Percentiles rank a stretch among this genome's conserved stretches.
Conservation (phyloP, 192 early-diverging fungal species). For the Rhizoclosmatium sp. region DNA sequence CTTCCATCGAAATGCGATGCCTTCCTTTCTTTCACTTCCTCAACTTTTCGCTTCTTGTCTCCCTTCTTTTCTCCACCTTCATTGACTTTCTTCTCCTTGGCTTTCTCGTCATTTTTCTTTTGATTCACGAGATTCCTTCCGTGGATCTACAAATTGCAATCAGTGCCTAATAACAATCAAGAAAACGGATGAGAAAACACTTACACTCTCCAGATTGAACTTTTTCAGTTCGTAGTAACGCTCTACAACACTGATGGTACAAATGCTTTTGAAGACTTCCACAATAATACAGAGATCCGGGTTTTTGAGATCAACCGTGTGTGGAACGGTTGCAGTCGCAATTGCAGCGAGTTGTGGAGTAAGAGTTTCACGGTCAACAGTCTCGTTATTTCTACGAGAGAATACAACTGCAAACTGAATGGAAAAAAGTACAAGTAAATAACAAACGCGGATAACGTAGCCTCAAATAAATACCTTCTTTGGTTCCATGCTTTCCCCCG, state of each 20-base stretch:
- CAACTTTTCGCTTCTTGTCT: not conserved
- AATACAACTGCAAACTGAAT: constrained; percentile 49
- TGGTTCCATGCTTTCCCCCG: constrained; percentile 2
- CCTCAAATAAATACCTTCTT: constrained; percentile 3
- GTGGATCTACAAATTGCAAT: not conserved
- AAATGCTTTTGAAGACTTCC: constrained; percentile 56
- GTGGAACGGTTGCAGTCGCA: constrained; percentile 30
- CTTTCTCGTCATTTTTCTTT: not conserved
- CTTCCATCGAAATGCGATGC: not conserved
- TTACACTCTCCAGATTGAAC: constrained; percentile 52
- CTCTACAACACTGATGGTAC: constrained; percentile 51
- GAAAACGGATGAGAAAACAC: not conserved
- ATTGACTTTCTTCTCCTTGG: not conserved
- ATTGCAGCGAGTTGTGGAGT: constrained; percentile 46
- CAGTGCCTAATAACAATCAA: not conserved
- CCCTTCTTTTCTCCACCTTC: not conserved
- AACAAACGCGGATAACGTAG: not conserved
- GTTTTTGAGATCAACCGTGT: constrained; percentile 49
- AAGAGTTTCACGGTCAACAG: constrained; percentile 43
- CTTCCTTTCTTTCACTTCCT: not conserved
- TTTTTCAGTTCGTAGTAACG: constrained; percentile 50
- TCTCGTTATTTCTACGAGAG: constrained; percentile 42
- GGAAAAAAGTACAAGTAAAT: not conserved
- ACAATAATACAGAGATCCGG: constrained; percentile 51
- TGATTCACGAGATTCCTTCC: not conserved